Evolutionary conservation across 2,329 filamentous ascomycete genomes (phyloP), one percentile per base, ranked within the genome.

Genomic region (Fusarium sp.): DNA sequence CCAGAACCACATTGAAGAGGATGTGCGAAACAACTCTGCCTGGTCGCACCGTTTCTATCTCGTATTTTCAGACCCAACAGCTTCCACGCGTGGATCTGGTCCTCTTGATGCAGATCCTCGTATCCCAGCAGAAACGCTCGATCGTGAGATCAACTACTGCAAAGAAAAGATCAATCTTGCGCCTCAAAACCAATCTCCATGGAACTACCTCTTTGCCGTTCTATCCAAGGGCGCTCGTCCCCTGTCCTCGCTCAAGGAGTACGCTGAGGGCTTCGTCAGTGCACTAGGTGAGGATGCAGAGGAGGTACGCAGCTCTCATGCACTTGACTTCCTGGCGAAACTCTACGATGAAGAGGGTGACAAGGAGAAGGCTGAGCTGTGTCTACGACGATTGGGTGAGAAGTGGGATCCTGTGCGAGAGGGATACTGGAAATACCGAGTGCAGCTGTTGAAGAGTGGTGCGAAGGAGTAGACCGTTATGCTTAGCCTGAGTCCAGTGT

Each of bases 1-100:
- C 34, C 91, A 96, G 77, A 81, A 82, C 41, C 87, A 97, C 79
- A 87, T 99, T 62, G 84, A 88, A 61, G 84, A 88, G 34, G 96
- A 99, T 80, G 90, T 98, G 64, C 88, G 94, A 76, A 99, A 99
- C 83, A 99, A 99, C 80, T 96, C 92, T 46, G 96, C 95, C 18
- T 99, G 96, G 96, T 97, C 95, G 71, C 95, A 99, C 84, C 91
- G 96, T 54, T 98, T 96, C 85, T 97, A 95, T 79, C 79, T 98
- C n/a, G 89, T 95, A 20, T 97, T 98, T 71, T 87, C 87, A 78
- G 84, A 86, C 84, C 91, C 85, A 22, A 82, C 73, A 2, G 74
- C 82, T 25, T 82, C 83, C 15, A 89, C 86, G 0, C 75, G 81
- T 6, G 82, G 78, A n/a, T 78, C 79, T 10, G 82, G 82, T 29